Conservation (phyloP, 257 asterid genomes). For the Nemophila menziesii region DNA sequence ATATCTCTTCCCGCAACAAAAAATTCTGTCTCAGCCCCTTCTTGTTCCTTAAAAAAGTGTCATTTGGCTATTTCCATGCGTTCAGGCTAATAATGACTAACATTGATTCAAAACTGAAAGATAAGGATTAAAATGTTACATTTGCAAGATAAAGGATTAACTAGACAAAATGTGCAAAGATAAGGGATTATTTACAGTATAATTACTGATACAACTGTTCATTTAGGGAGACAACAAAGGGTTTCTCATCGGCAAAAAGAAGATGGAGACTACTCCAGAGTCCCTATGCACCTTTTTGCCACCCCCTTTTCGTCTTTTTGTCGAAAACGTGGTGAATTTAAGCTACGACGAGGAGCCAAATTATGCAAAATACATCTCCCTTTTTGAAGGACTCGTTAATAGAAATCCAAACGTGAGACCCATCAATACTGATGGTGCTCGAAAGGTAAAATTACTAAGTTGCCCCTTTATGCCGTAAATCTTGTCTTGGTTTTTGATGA, state of each 20-base stretch:
- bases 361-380: slow-evolving; percentile 1
- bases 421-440: neutral
- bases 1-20: too few relatives aligned
- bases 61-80: too few relatives aligned
- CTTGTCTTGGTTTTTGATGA: neutral
- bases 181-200: too few relatives aligned
- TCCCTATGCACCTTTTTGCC: neutral
- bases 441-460: neutral
- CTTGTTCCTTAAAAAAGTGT: neutral
- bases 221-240: slow-evolving; percentile 3
- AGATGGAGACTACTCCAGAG: slow-evolving; percentile 1
- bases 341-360: neutral
- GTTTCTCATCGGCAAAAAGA: slow-evolving; percentile 1
- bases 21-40: too few relatives aligned
- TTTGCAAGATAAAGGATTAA: too few relatives aligned
- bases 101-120: too few relatives aligned
- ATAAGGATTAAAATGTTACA: too few relatives aligned
- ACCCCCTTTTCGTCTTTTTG: neutral
- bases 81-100: too few relatives aligned
- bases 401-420: neutral
- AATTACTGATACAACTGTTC: too few relatives aligned
- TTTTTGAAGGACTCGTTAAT: neutral
- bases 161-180: too few relatives aligned
- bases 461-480: neutral
- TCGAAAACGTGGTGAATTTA: neutral